phyloP scores from a whole-genome alignment of 192 early-diverging fungal species.

The Entomortierella beljakovae region DNA sequence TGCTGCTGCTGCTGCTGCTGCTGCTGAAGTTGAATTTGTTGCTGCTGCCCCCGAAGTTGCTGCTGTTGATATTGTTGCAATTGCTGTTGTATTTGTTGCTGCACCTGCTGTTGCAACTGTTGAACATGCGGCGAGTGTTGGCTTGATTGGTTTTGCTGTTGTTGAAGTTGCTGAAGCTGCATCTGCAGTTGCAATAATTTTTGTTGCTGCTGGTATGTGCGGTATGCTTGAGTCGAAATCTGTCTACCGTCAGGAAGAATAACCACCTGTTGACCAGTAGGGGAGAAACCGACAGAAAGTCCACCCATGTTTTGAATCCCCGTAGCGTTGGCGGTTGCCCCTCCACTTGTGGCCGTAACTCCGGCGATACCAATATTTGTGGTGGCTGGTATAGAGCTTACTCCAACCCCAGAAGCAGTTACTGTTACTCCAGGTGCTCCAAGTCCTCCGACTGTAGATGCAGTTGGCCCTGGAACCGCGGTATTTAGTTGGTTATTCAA shows the following conservation, averaged over 20 bases:
- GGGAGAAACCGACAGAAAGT: slow-evolving; percentile 17
- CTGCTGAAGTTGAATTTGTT: slow-evolving; percentile 5
- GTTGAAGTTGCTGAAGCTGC: slow-evolving; percentile 35
- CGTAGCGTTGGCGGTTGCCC: not conserved
- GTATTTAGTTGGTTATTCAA: slow-evolving; percentile 9
- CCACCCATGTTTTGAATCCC: slow-evolving; percentile 21
- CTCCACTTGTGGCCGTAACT: not conserved
- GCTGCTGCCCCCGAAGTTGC: slow-evolving; percentile 2
- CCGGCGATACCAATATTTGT: not conserved
- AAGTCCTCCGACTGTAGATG: not conserved
- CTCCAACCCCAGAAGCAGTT: slow-evolving; percentile 8
- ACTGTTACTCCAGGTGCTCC: not conserved
- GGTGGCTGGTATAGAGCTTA: slow-evolving; percentile 1
- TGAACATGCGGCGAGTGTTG: not conserved
- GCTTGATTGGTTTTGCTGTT: slow-evolving; percentile 6
- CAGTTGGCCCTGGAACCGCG: not conserved
- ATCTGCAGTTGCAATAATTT: too few species aligned
- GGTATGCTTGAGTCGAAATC: slow-evolving; percentile 23
- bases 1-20: slow-evolving; percentile 21
- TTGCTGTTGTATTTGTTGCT: slow-evolving; percentile 10
- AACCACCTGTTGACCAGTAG: slow-evolving; percentile 38
- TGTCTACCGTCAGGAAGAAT: slow-evolving; percentile 21
- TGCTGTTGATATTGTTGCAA: slow-evolving; percentile 14
- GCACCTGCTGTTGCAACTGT: slow-evolving; percentile 15
- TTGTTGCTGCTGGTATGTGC: too few species aligned